Evolutionary conservation across 768 basidiomycete species (phyloP), one percentile per base, ranked within the genome.

Genomic region (Amyloporia xantha): DNA sequence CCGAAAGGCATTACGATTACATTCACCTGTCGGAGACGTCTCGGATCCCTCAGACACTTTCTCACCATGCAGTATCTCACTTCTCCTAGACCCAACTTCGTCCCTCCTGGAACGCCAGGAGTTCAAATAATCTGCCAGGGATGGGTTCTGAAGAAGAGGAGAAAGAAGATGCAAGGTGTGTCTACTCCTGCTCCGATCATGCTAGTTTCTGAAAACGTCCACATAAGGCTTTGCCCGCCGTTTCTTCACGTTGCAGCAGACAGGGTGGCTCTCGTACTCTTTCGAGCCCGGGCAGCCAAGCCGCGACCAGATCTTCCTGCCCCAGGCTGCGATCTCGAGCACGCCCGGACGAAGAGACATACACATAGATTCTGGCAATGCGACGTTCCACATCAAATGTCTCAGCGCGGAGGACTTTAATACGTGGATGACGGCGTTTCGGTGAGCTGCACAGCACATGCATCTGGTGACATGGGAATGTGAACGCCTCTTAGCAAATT

Each of bases 151-250:
- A 91, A 91, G 71, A 92, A 92, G 68, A 73, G 89, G 56, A 72
- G 89, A 54, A 90, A 88, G 74, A 88, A 79, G 70, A 83, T 91
- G 84, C 90, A 91, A 71, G 89, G 89, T 82, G 56, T 43, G 66
- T 48, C 47, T 33, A 5, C 20, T n/a, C 37, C 41, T 7, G 37
- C 17, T 19, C 5, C 13, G 11, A 30, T 4, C 5, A 13, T 35
- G 3, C 5, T 33, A 13, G 20, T 49, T 17, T 5, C 41, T 10
- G 7, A 36, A 23, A 25, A 26, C n/a, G 19, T 33, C 1, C 21
- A 4, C 44, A 24, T 37, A 62, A 91, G 90, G 90, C 9, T 91
- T 88, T 66, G 90, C 89, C 15, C 83, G 86, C 44, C 82, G 88
- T 39, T 89, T 88, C 67, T 91, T 92, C 58, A 76, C 76, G 28